Conservation (phyloP, 2,329 filamentous ascomycete species). For the Fusarium robinianum region DNA sequence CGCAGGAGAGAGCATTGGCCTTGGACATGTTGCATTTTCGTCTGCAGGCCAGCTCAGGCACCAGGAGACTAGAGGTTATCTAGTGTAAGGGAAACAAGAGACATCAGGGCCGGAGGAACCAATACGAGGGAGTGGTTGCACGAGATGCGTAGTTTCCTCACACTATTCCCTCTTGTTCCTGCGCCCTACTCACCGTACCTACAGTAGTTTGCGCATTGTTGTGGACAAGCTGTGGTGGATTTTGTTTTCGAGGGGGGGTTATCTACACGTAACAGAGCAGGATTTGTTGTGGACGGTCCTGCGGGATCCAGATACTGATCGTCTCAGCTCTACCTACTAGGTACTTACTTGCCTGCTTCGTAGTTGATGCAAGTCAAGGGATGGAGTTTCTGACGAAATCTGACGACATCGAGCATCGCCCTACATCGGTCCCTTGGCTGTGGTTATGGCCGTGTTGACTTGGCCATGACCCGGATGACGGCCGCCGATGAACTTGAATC, state of each 20-base stretch:
- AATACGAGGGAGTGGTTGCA: slow-evolving; percentile 21
- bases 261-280: no score
- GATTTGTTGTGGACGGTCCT: no score
- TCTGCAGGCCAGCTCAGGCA: slow-evolving; percentile 30
- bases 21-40: slow-evolving; percentile 26
- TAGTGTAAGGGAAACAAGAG: slow-evolving; percentile 19
- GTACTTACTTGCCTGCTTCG: no score
- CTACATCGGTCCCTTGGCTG: not conserved
- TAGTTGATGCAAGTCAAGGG: no score
- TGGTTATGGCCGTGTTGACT: no score
- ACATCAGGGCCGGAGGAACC: slow-evolving; percentile 7
- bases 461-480: slow-evolving; percentile 9
- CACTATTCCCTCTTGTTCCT: slow-evolving; percentile 7
- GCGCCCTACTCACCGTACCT: slow-evolving; percentile 21
- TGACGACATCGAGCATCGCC: slow-evolving; percentile 6
- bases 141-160: slow-evolving; percentile 5
- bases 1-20: slow-evolving; percentile 33
- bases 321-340: no score
- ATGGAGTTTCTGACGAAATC: slow-evolving; percentile 12
- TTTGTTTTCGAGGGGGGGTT: no score
- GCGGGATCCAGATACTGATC: no score
- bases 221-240: no score
- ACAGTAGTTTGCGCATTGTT: no score
- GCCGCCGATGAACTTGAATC: slow-evolving; percentile 5
- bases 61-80: slow-evolving; percentile 24